phyloP scores from a whole-genome alignment of 192 early-diverging fungal genomes.

The Entomortierella beljakovae region DNA sequence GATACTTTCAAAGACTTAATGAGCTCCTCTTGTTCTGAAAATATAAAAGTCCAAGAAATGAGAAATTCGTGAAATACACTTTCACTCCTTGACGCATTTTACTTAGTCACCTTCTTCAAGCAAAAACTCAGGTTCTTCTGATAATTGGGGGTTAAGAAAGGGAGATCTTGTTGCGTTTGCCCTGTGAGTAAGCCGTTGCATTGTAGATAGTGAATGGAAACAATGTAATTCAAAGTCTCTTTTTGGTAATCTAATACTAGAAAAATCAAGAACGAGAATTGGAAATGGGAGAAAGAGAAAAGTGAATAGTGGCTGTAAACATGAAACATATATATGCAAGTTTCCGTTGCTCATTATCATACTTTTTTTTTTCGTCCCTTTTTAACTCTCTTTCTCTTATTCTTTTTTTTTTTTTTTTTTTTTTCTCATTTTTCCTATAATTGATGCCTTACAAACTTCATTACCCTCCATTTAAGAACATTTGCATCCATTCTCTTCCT shows the following conservation, averaged over 20 bases:
- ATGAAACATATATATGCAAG: neutral
- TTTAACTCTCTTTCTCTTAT: constrained; percentile 1
- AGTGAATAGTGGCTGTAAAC: constrained; percentile 5
- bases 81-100: no score
- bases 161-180: constrained; percentile 20
- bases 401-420: constrained; percentile 1
- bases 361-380: neutral
- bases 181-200: constrained; percentile 25
- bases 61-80: no score
- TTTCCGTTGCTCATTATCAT: neutral
- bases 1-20: constrained; percentile 29
- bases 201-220: neutral
- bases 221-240: neutral
- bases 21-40: constrained; percentile 40
- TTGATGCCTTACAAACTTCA: no score
- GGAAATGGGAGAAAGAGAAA: neutral
- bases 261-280: neutral
- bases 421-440: neutral
- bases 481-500: neutral
- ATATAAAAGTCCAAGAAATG: neutral
- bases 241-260: no score
- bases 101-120: constrained; percentile 36
- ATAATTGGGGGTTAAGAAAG: constrained; percentile 2
- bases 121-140: constrained; percentile 27
- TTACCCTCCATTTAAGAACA: neutral